Conservation (phyloP, 345 rosid species). For the Abelmoschus esculentus region DNA sequence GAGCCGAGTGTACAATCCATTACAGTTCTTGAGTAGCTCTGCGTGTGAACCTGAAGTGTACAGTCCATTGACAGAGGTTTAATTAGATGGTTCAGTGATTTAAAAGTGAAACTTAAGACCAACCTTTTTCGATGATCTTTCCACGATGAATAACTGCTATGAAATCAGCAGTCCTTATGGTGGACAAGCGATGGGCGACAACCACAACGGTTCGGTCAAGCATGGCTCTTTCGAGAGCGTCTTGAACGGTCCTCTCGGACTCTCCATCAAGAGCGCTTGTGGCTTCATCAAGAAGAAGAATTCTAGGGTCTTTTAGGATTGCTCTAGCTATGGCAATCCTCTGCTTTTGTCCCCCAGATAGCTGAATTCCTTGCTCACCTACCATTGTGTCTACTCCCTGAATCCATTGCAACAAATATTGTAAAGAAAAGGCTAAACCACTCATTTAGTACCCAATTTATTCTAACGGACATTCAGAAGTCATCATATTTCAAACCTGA, state of each 20-base stretch:
- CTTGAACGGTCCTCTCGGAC: conserved; percentile 70
- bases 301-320: conserved; percentile 58
- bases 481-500: conserved; percentile 25
- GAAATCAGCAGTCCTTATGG: conserved; percentile 58
- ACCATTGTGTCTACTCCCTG: conserved; percentile 82
- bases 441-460: too few species aligned
- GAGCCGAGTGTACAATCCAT: conserved; percentile 75
- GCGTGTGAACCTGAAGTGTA: conserved; percentile 44
- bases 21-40: conserved; percentile 49
- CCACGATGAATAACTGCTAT: conserved; percentile 76
- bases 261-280: conserved; percentile 89
- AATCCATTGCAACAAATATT: not conserved
- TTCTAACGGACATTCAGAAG: too few species aligned
- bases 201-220: conserved; percentile 58
- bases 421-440: too few species aligned
- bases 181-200: conserved; percentile 78
- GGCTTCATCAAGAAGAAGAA: conserved; percentile 78
- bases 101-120: not conserved
- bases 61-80: not conserved
- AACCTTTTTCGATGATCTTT: conserved; percentile 70
- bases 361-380: conserved; percentile 88
- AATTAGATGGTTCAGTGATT: not conserved
- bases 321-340: conserved; percentile 87
- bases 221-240: conserved; percentile 73
- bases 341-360: conserved; percentile 95